Percentiles rank a stretch among this genome's conserved stretches.
These are phyloP conservation scores for Acanthamoeba lenticulata DNA, from an alignment of 208 protist genomes.

Conservation along the genomic window DNA sequence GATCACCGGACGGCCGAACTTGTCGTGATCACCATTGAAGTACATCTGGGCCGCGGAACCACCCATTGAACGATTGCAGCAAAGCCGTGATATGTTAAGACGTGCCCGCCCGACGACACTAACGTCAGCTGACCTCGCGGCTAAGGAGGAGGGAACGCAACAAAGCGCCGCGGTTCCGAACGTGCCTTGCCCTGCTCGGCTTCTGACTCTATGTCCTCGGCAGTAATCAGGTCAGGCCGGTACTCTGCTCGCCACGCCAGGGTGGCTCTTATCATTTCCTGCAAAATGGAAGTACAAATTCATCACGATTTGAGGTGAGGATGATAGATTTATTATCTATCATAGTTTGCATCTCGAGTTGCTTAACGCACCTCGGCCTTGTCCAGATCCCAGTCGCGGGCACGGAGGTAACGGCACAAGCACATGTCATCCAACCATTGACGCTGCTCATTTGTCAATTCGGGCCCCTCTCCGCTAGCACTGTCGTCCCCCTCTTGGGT, in stretches of 20 bases:
- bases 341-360: neutral
- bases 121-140: neutral
- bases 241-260: conserved; percentile 23
- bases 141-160: neutral
- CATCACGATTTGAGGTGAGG: neutral
- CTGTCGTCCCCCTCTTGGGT: neutral
- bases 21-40: conserved; percentile 40
- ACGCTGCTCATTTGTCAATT: conserved; percentile 33
- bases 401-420: conserved; percentile 56
- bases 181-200: conserved; percentile 38
- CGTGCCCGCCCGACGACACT: neutral
- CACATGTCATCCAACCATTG: conserved; percentile 56
- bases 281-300: neutral
- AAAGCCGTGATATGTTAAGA: too few species aligned
- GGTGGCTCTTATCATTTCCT: conserved; percentile 53
- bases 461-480: neutral
- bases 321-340: too few species aligned
- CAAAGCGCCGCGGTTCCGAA: neutral
- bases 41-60: too few species aligned
- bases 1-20: conserved; percentile 50
- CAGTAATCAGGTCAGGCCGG: conserved; percentile 6
- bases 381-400: conserved; percentile 55
- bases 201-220: conserved; percentile 42
- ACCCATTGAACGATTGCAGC: too few species aligned
- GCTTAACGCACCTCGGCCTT: conserved; percentile 32